These are phyloP conservation scores for Irpex sp. DNA, from an alignment of 1,284 basidiomycete species.

Conservation along the genomic window DNA sequence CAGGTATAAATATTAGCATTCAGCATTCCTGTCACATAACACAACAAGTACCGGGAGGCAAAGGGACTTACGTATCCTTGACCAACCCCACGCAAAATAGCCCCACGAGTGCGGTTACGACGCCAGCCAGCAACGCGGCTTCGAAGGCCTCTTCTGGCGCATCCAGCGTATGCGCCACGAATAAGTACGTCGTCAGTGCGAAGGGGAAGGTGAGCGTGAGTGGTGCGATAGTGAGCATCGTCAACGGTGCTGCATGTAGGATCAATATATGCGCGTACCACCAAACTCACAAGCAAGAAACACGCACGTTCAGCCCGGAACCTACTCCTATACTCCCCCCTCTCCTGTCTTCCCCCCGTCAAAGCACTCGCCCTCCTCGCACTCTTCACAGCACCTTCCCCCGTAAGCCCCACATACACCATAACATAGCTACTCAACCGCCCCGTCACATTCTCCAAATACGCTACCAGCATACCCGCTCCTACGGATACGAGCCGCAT, in stretches of 20 bases:
- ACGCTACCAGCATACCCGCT: constrained; percentile 43
- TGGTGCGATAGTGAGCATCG: constrained; percentile 78
- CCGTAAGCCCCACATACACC: constrained; percentile 84
- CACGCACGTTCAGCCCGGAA: constrained; percentile 57
- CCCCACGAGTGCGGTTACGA: constrained; percentile 78
- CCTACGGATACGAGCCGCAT: constrained; percentile 38
- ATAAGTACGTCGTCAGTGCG: constrained; percentile 80
- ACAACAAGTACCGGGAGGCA: not conserved
- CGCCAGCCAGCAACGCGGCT: constrained; percentile 75
- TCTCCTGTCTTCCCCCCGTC: constrained; percentile 39
- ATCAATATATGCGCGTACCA: not conserved
- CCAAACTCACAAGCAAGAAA: not conserved
- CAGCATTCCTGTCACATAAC: not conserved
- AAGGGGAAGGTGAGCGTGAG: constrained; percentile 79
- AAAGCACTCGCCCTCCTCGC: constrained; percentile 67
- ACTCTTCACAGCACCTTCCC: constrained; percentile 78
- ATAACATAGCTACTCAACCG: constrained; percentile 83
- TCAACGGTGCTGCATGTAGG: constrained; percentile 51
- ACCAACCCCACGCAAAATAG: constrained; percentile 81
- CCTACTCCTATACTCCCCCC: constrained; percentile 38
- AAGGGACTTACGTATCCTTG: constrained; percentile 61
- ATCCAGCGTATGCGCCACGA: constrained; percentile 80
- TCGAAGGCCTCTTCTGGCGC: constrained; percentile 76
- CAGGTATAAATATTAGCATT: not conserved
- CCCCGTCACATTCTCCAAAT: constrained; percentile 60